Evolutionary conservation across 2,329 filamentous ascomycete species (phyloP), one percentile per base, ranked within the genome.

Genomic region (Didymosphaeria variabile): DNA sequence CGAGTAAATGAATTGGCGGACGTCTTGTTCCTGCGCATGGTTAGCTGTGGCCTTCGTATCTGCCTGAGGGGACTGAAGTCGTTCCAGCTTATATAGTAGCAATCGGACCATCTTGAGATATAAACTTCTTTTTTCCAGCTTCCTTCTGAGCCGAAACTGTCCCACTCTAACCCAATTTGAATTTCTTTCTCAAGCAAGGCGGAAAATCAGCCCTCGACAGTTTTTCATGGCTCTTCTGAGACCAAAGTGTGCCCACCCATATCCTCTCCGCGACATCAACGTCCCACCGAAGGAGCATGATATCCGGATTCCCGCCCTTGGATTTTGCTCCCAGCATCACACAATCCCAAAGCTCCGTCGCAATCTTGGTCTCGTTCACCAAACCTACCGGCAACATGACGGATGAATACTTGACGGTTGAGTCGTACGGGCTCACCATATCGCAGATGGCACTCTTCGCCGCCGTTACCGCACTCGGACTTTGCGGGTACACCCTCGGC

Each of bases 1-100:
- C 58, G 73, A 77, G 46, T 81, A 69, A 63, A 29, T 29, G 4
- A 4, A 29, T 29, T 29, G 26, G 26, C 6, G 26, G 26, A 29
- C 26, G 26, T 29, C 26, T 29, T 29, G 26, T 29, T 29, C 26
- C 26, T 29, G 26, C 26, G 6, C 36, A 29, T 29, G 26, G 26
- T 29, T 5, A 29, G 6, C 6, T 2, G 26, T 29, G 26, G 26
- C 26, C 26, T 29, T 29, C 6, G 26, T 29, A 29, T 29, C 26
- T 29, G 1, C 26, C 4, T 29, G 26, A 29, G 26, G 26, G 26
- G 26, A 6, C 26, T 29, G 4, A 29, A 4, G 26, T 29, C 26
- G 4, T 29, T 29, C 26, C 26, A 29, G 26, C 26, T 29, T 29
- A 29, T 29, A 29, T 29, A 29, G 26, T 29, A 29, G 26, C 26